Conservation (phyloP, 768 basidiomycete genomes). For the Aureoboletus auriporus region DNA sequence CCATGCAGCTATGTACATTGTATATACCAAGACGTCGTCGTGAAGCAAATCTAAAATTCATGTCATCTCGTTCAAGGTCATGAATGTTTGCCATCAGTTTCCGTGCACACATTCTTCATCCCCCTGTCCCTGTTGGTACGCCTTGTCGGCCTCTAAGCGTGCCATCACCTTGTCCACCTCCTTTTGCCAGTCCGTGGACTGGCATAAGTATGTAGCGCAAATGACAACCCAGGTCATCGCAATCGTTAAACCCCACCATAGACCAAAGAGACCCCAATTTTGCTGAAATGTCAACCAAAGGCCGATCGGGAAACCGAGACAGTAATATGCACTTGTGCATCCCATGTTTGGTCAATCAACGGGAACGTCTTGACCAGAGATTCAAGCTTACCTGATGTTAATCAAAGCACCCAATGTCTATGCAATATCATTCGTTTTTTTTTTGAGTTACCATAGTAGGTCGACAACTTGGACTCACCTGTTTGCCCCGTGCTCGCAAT, state of each 20-base stretch:
- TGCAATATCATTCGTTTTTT: background rate
- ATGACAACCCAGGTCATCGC: slow-evolving; percentile 21
- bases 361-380: background rate
- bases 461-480: slow-evolving; percentile 34
- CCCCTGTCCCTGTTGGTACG: background rate
- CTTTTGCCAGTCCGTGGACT: slow-evolving; percentile 63
- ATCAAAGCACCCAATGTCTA: slow-evolving; percentile 75
- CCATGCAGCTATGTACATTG: no score
- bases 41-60: no score
- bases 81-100: background rate
- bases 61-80: background rate
- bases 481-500: slow-evolving; percentile 78
- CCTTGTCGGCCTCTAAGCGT: slow-evolving; percentile 47
- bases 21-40: no score
- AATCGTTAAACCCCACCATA: slow-evolving; percentile 84
- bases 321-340: slow-evolving; percentile 61
- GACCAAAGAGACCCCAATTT: slow-evolving; percentile 60
- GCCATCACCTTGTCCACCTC: slow-evolving; percentile 62
- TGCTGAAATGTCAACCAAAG: slow-evolving; percentile 69
- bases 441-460: no score
- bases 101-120: background rate
- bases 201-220: slow-evolving; percentile 36
- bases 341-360: background rate
- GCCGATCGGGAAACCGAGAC: slow-evolving; percentile 79
- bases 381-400: slow-evolving; percentile 56